phyloP scores from a whole-genome alignment of 192 early-diverging fungal genomes.

The Coemansia sp. region DNA sequence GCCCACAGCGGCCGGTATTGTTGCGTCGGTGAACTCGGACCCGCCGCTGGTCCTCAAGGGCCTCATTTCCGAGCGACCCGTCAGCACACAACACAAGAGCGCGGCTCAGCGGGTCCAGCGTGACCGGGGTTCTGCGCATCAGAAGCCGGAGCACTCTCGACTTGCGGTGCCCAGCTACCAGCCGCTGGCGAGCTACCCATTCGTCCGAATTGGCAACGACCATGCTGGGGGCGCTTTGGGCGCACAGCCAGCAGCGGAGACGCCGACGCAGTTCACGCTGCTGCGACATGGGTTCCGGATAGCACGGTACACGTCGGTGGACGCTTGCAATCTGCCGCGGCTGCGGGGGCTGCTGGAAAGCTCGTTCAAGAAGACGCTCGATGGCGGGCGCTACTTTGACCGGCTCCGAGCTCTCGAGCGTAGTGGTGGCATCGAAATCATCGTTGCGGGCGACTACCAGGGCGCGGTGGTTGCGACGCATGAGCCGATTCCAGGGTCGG shows the following conservation, averaged over 20 bases:
- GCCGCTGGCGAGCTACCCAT: conserved; percentile 34
- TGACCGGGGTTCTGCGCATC: conserved; percentile 5
- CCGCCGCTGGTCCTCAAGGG: conserved; percentile 48
- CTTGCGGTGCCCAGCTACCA: conserved; percentile 19
- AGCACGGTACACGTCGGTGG: conserved; percentile 49
- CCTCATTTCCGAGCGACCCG: conserved; percentile 41
- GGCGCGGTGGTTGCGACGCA: conserved; percentile 82
- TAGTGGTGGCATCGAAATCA: conserved; percentile 53
- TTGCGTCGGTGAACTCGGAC: conserved; percentile 55
- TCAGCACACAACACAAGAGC: conserved; percentile 14
- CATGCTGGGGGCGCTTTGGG: background rate
- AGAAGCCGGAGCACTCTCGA: conserved; percentile 16
- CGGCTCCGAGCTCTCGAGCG: conserved; percentile 52
- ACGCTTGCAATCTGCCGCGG: conserved; percentile 39
- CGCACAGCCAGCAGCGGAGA: background rate
- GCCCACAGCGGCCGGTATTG: conserved; percentile 65
- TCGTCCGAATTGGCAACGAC: conserved; percentile 15
- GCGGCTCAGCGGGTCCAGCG: conserved; percentile 1
- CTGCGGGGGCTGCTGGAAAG: conserved; percentile 63
- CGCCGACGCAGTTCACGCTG: conserved; percentile 59
- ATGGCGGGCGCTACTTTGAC: conserved; percentile 51
- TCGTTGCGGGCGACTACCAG: conserved; percentile 86
- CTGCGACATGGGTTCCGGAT: conserved; percentile 73
- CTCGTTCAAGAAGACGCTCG: conserved; percentile 65
- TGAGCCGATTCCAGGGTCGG: conserved; percentile 41